Conservation (phyloP, 2,329 filamentous ascomycete genomes). For the Rhynchosporium agropyri region DNA sequence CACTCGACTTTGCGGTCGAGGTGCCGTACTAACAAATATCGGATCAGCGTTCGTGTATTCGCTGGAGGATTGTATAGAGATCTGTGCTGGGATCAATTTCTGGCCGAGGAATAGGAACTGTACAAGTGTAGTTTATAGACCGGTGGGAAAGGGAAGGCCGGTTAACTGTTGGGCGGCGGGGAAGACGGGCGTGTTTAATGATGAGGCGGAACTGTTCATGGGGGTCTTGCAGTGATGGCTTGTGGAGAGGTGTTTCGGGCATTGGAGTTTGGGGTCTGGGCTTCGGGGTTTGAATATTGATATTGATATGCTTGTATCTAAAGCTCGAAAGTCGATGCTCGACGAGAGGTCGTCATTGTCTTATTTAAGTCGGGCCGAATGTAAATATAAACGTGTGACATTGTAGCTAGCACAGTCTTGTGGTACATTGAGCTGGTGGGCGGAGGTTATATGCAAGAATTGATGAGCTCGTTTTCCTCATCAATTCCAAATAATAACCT, state of each 20-base stretch:
- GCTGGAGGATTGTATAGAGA: neutral
- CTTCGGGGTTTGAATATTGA: too few species aligned
- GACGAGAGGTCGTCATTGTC: too few species aligned
- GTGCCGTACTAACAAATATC: neutral
- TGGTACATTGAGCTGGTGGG: too few species aligned
- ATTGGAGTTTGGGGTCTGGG: neutral
- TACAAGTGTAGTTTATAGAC: neutral
- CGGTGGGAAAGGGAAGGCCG: neutral
- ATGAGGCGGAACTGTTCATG: neutral
- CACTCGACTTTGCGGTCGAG: neutral
- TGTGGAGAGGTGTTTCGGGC: neutral
- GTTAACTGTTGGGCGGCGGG: neutral
- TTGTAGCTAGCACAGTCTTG: too few species aligned
- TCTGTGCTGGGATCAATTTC: conserved; percentile 9
- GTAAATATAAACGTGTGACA: too few species aligned
- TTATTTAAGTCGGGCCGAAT: too few species aligned
- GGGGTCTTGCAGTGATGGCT: neutral
- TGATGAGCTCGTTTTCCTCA: too few species aligned
- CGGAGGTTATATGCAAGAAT: too few species aligned
- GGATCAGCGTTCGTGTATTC: conserved; percentile 5
- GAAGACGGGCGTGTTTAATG: neutral
- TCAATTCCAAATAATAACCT: too few species aligned
- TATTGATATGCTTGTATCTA: too few species aligned
- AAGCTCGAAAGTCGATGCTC: too few species aligned
- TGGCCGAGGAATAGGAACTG: neutral